Evolutionary conservation across 2,329 filamentous ascomycete genomes (phyloP).

Genomic region (Dichotomopilus funicola): DNA sequence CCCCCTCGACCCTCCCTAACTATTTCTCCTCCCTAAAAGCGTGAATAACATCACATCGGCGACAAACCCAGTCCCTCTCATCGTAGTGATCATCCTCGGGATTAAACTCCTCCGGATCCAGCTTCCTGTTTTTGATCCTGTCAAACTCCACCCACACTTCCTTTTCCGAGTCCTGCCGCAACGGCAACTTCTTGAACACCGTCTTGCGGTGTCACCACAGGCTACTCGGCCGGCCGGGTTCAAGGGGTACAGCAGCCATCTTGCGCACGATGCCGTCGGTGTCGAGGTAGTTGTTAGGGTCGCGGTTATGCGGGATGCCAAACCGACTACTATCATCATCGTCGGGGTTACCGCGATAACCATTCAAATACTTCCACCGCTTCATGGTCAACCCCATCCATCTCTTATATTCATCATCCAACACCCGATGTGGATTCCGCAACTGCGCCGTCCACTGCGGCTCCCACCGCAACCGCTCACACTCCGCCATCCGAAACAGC

Average conservation of each 20-base stretch:
- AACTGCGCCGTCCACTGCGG: no score
- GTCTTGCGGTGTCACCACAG: slow-evolving; percentile 31
- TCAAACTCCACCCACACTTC: slow-evolving; percentile 46
- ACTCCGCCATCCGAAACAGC: no score
- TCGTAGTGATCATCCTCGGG: slow-evolving; percentile 12
- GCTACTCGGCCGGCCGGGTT: slow-evolving; percentile 38
- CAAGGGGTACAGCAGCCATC: slow-evolving; percentile 37
- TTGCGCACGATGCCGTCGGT: slow-evolving; percentile 16
- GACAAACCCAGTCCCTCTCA: slow-evolving; percentile 15
- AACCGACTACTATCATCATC: no score
- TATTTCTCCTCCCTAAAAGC: neutral
- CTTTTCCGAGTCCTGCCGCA: slow-evolving; percentile 33
- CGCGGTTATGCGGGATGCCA: no score
- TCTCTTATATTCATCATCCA: no score
- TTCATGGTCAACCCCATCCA: no score
- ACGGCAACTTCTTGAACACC: slow-evolving; percentile 47
- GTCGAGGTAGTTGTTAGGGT: slow-evolving; percentile 31
- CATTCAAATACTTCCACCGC: no score
- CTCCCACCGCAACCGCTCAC: no score
- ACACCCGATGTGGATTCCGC: no score
- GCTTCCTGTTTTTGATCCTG: slow-evolving; percentile 10
- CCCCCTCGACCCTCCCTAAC: no score
- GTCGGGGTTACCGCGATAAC: no score
- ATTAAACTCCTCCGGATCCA: slow-evolving; percentile 6
- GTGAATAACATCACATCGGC: slow-evolving; percentile 16